Base-by-base conservation (phyloP, 345 rosid species). In the Salix udensis region DNA sequence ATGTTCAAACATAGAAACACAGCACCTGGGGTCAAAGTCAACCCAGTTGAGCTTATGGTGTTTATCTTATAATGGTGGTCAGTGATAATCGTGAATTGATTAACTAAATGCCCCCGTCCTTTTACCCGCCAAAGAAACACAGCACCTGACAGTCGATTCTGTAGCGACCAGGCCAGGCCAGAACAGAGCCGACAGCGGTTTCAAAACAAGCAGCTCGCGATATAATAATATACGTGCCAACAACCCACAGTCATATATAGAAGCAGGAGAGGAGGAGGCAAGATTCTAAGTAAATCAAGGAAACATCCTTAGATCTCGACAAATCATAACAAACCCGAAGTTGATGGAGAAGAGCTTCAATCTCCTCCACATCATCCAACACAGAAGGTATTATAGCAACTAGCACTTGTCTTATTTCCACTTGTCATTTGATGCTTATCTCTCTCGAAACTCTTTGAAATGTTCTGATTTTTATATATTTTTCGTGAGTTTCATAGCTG, bases 271-370 rank as follows among this genome's bases (percentile, higher is more conserved):
- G 53, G 53, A 16, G 5, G 53, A 48, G 21, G 7, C 52, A 15
- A 46, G 52, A 46, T 46, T 46, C 52, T 46, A 46, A 46, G 52
- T 46, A 74, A 13, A 72, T 39, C 11, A 72, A 30, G 36, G 52
- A 37, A 40, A 18, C 44, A 40, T 40, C 58, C 68, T 50, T 46
- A n/a, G 55, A 70, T 80, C 68, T 48, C 37, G 16, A 55, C 68
- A 46, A 73, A 66, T 77, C 76, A 19, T 37, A 37, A 64, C 52
- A 46, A 28, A 64, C n/a, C 70, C 86, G 82, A 65, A 40, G 68
- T 85, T 85, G 90, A 58, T 74, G 89, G 89, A 81, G 76, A 81
- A 73, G 74, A 80, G n/a, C 83, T 82, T 80, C 74, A 72, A 83
- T 73, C 85, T 81, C 85, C 79, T 78, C 89, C 94, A 86, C 84